A percentile compares a stretch with the other conserved stretches of the same genome.
These are phyloP conservation scores for Lipomyces mesembrius DNA, from an alignment of 805 yeast genomes.

Conservation along the genomic window DNA sequence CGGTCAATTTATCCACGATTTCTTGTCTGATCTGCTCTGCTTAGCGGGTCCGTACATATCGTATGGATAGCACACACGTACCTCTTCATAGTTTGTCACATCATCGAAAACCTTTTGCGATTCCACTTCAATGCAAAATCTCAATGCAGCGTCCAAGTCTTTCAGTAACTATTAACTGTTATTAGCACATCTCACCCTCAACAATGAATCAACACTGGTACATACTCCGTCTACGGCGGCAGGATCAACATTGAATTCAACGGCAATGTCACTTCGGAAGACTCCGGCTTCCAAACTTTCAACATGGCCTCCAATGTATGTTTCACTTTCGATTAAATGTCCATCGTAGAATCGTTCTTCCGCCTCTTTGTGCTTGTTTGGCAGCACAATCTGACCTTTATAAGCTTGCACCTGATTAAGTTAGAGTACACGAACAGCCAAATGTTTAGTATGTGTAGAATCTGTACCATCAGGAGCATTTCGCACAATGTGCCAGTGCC, in stretches of 20 bases:
- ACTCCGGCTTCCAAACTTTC: slow-evolving; percentile 98
- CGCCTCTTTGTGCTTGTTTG: slow-evolving; percentile 93
- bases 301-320: slow-evolving; percentile 98
- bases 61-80: slow-evolving; percentile 42
- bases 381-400: slow-evolving; percentile 72
- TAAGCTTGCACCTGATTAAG: slow-evolving; percentile 69
- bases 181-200: neutral
- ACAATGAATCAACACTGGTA: neutral
- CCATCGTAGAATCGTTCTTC: slow-evolving; percentile 95
- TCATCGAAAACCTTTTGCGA: slow-evolving; percentile 72
- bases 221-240: slow-evolving; percentile 72
- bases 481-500: slow-evolving; percentile 99
- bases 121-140: slow-evolving; percentile 84
- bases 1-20: slow-evolving; percentile 61
- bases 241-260: slow-evolving; percentile 78
- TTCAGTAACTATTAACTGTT: slow-evolving; percentile 49
- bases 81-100: slow-evolving; percentile 78
- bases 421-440: neutral
- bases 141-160: slow-evolving; percentile 75
- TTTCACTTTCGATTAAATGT: slow-evolving; percentile 89
- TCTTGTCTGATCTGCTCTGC: slow-evolving; percentile 45
- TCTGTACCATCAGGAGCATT: slow-evolving; percentile 83
- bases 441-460: neutral
- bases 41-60: neutral
- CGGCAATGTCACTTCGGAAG: slow-evolving; percentile 83